Evolutionary conservation across 2,329 filamentous ascomycete genomes (phyloP).

Genomic region (Juglanconis oblonga): DNA sequence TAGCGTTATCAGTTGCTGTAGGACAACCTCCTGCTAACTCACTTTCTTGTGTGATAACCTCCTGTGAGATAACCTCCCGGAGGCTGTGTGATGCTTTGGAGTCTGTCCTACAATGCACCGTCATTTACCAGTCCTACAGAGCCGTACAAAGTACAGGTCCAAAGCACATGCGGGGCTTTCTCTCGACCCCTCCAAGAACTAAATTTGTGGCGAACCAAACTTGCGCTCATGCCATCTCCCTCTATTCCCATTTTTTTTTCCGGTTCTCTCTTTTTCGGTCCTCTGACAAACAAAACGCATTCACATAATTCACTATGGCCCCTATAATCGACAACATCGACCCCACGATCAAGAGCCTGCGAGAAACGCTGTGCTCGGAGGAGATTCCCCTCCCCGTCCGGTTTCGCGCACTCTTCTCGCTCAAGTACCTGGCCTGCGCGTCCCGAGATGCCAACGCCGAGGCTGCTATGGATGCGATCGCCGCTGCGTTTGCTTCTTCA

Average conservation of each 20-base stretch:
- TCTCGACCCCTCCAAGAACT: background rate
- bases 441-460: slow-evolving; percentile 57
- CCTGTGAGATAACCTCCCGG: no score
- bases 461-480: slow-evolving; percentile 73
- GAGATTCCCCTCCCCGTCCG: slow-evolving; percentile 78
- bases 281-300: background rate
- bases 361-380: slow-evolving; percentile 77
- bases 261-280: background rate
- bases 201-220: background rate
- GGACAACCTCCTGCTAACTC: no score
- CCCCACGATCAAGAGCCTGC: slow-evolving; percentile 59
- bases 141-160: background rate
- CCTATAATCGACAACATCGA: slow-evolving; percentile 22
- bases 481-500: slow-evolving; percentile 77
- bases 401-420: slow-evolving; percentile 94
- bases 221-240: no score
- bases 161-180: no score
- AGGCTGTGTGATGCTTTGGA: no score
- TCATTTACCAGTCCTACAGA: background rate
- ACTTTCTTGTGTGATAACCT: no score
- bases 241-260: background rate
- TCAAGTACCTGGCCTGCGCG: slow-evolving; percentile 85
- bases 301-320: slow-evolving; percentile 21
- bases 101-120: no score
- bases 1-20: no score